phyloP scores from a whole-genome alignment of 148 eudicot genomes.

The Rhododendron ferrugineum region DNA sequence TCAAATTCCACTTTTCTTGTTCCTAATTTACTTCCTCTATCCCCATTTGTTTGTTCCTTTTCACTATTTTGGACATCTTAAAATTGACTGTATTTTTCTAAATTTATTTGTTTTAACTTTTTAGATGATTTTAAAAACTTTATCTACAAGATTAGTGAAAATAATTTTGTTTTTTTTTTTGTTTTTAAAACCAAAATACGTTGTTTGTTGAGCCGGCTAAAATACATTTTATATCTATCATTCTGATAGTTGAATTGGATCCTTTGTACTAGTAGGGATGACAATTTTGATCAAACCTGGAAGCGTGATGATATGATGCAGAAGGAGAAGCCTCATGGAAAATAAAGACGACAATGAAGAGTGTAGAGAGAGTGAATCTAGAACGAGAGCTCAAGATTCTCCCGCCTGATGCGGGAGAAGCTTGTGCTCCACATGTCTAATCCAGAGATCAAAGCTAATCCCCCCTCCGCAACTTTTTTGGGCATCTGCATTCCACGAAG shows the following conservation, averaged over 20 bases:
- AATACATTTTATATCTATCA: background rate
- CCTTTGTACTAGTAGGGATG: background rate
- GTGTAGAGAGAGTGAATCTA: conserved; percentile 48
- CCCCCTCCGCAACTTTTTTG: conserved; percentile 33
- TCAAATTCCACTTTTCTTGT: background rate
- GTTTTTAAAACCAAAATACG: too few relatives aligned
- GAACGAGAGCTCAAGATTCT: conserved; percentile 41
- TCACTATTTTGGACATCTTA: background rate
- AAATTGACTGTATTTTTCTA: background rate
- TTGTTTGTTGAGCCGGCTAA: background rate
- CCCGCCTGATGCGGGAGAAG: conserved; percentile 30
- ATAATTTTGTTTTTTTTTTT: too few relatives aligned
- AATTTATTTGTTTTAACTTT: background rate
- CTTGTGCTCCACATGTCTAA: conserved; percentile 39
- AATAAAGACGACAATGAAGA: conserved; percentile 30
- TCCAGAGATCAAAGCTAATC: conserved; percentile 30
- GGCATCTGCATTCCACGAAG: conserved; percentile 24
- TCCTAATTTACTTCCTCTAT: background rate
- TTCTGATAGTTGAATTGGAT: background rate
- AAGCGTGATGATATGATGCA: conserved; percentile 37
- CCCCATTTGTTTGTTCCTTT: background rate
- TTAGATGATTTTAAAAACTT: background rate
- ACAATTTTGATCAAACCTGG: conserved; percentile 18
- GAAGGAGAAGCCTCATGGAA: conserved; percentile 31
- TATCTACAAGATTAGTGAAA: background rate